Evolutionary conservation across 192 early-diverging fungal species (phyloP).

Genomic region (Coemansia sp.): DNA sequence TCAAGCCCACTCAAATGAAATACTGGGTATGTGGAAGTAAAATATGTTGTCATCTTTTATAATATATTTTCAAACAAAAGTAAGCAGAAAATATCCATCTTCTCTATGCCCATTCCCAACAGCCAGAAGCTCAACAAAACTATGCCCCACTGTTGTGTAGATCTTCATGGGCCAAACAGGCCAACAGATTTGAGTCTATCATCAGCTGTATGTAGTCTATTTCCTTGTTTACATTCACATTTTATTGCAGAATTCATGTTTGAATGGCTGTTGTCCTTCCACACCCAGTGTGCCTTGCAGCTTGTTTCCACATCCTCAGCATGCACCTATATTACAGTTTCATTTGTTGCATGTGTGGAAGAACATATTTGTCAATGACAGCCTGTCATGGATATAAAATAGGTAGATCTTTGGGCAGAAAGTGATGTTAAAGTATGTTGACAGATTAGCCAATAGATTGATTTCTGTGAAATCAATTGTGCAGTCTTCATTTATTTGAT

Average conservation of each 20-base stretch:
- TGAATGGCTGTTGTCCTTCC: neutral
- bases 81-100: neutral
- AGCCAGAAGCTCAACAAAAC: neutral
- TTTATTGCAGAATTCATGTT: neutral
- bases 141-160: neutral
- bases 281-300: neutral
- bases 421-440: too few relatives aligned
- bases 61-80: neutral
- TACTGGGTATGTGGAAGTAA: too few relatives aligned
- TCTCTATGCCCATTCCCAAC: neutral
- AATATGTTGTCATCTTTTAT: neutral
- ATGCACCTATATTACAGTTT: too few relatives aligned
- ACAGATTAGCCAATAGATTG: too few relatives aligned
- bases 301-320: neutral
- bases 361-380: too few relatives aligned
- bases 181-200: neutral
- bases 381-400: too few relatives aligned
- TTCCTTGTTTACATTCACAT: neutral
- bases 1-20: neutral
- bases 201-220: neutral
- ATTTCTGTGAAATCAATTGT: too few relatives aligned
- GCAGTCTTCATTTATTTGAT: too few relatives aligned
- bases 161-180: neutral
- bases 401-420: too few relatives aligned
- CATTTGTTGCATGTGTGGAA: too few relatives aligned